A percentile compares a stretch with the other conserved stretches of the same genome.
Evolutionary conservation across 2,329 filamentous ascomycete species (phyloP).

Genomic region (Alternaria triticimaculans): DNA sequence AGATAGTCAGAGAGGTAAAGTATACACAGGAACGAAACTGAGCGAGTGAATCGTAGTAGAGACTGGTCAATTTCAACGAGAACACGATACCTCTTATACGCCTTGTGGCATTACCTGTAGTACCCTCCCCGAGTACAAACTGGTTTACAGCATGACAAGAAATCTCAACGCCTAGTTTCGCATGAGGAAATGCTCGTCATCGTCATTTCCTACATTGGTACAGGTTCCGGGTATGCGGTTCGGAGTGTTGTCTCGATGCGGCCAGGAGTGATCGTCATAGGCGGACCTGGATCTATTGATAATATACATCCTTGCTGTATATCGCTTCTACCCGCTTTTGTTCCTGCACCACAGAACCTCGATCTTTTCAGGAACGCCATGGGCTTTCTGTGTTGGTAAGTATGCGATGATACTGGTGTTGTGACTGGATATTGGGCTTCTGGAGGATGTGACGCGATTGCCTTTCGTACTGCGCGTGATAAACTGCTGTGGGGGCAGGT

Average conservation of each 20-base stretch:
- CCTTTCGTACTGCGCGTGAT: background rate
- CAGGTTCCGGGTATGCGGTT: background rate
- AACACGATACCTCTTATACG: background rate
- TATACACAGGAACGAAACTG: background rate
- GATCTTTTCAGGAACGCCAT: background rate
- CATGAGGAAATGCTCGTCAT: slow-evolving; percentile 2
- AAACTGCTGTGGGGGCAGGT: background rate
- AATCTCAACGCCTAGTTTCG: background rate
- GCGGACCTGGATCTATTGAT: slow-evolving; percentile 4
- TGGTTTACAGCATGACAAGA: background rate
- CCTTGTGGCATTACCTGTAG: background rate
- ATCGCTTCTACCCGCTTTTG: background rate
- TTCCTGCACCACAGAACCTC: background rate
- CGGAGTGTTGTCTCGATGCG: slow-evolving; percentile 3
- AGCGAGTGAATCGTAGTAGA: background rate
- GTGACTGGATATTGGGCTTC: background rate
- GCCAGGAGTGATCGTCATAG: background rate
- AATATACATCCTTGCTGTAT: slow-evolving; percentile 7
- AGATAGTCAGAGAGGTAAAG: background rate
- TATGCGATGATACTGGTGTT: background rate
- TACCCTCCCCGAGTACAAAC: background rate
- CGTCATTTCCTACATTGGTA: slow-evolving; percentile 3
- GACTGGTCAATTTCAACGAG: background rate
- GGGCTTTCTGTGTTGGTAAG: background rate
- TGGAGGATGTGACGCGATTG: background rate